Evolutionary conservation across 2,329 filamentous ascomycete genomes (phyloP).

Genomic region (Cordyceps cicadae): DNA sequence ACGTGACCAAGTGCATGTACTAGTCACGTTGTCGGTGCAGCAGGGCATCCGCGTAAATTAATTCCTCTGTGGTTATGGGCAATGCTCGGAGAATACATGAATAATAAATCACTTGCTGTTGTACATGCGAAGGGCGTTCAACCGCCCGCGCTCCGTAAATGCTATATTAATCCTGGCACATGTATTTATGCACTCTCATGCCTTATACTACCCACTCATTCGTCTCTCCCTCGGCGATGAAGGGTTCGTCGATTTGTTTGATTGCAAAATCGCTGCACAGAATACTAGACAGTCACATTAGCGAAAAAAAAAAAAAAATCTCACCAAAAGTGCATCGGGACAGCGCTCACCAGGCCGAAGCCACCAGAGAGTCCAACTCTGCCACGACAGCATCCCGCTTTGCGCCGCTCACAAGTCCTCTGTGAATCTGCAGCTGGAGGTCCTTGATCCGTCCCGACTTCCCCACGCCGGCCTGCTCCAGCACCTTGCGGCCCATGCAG

Average conservation of each 20-base stretch:
- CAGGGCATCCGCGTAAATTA: neutral
- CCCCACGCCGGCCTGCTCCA: conserved; percentile 69
- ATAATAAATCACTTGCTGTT: neutral
- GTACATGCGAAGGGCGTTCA: neutral
- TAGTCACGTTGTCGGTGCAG: neutral
- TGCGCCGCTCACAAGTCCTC: conserved; percentile 59
- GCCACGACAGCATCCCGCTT: conserved; percentile 75
- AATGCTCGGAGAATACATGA: neutral
- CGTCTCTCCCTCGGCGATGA: conserved; percentile 65
- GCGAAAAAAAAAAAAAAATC: conserved; percentile 10
- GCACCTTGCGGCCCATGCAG: conserved; percentile 76
- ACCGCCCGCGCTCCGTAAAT: neutral
- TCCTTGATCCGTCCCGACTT: conserved; percentile 76
- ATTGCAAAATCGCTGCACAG: conserved; percentile 93
- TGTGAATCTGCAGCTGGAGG: conserved; percentile 74
- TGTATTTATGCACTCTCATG: conserved; percentile 33
- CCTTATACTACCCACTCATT: conserved; percentile 70
- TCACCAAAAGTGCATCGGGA: neutral
- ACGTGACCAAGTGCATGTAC: conserved; percentile 28
- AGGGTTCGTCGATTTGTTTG: conserved; percentile 88
- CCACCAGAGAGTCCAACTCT: conserved; percentile 88
- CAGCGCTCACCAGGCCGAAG: conserved; percentile 66
- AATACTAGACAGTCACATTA: conserved; percentile 49
- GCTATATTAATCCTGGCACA: neutral
- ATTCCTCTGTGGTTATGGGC: neutral